A percentile compares a stretch with the other conserved stretches of the same genome.
These are phyloP conservation scores for Sclerotinia minor DNA, from an alignment of 2,329 filamentous ascomycete species.

Conservation along the genomic window DNA sequence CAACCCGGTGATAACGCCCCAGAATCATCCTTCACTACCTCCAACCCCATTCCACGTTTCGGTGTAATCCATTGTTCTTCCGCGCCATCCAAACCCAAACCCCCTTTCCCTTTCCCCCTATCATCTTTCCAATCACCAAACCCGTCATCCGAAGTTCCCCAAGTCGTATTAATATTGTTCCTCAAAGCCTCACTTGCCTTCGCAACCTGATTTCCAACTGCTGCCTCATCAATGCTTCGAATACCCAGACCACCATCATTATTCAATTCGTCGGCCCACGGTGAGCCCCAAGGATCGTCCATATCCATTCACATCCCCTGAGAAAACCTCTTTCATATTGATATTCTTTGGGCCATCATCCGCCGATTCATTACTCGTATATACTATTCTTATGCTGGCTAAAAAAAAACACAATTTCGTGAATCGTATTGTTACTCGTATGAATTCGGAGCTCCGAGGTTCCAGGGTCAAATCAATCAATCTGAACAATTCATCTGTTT, in stretches of 20 bases:
- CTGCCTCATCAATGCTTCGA: constrained; percentile 15
- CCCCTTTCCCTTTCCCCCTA: constrained; percentile 23
- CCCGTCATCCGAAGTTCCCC: constrained; percentile 34
- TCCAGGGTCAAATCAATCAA: constrained; percentile 20
- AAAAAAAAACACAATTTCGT: constrained; percentile 7
- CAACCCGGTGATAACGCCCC: constrained; percentile 27
- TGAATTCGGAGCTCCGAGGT: constrained; percentile 2
- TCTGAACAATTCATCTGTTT: constrained; percentile 26
- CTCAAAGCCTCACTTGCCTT: constrained; percentile 30
- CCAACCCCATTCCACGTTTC: constrained; percentile 12
- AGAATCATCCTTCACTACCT: constrained; percentile 19
- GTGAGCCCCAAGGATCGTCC: constrained; percentile 45
- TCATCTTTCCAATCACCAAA: constrained; percentile 38
- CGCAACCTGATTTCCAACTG: constrained; percentile 25
- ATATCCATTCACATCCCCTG: constrained; percentile 36
- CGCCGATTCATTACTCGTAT: constrained; percentile 3
- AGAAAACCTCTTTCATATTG: constrained; percentile 38
- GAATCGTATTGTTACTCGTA: constrained; percentile 17
- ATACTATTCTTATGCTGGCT: not conserved
- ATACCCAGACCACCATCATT: constrained; percentile 1
- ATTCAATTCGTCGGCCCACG: constrained; percentile 43
- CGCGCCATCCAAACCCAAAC: constrained; percentile 29
- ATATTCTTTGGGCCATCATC: constrained; percentile 27
- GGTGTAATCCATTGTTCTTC: constrained; percentile 28
- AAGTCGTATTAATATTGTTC: constrained; percentile 34